Percentiles rank a stretch among this genome's conserved stretches.
Evolutionary conservation across 495 filamentous ascomycete species (phyloP).

Genomic region (Daldinia concentrica): DNA sequence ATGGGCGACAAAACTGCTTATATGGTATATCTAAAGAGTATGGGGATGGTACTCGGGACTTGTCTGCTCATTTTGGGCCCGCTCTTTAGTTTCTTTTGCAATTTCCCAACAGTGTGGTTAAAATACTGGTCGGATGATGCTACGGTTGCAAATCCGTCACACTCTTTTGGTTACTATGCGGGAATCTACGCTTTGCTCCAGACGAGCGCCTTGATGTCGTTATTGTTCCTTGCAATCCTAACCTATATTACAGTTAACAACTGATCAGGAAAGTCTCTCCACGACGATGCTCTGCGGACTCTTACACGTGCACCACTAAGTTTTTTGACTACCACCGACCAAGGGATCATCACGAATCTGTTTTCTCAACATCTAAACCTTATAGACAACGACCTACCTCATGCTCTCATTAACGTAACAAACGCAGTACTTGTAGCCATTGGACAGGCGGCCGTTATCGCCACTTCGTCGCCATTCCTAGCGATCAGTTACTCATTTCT

Average conservation of each 20-base stretch:
- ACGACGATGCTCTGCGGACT: slow-evolving; percentile 38
- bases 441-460: slow-evolving; percentile 48
- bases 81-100: slow-evolving; percentile 48
- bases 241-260: slow-evolving; percentile 32
- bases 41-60: slow-evolving; percentile 38
- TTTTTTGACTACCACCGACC: slow-evolving; percentile 55
- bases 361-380: slow-evolving; percentile 59
- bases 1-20: slow-evolving; percentile 47
- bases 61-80: slow-evolving; percentile 35
- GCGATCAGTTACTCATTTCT: slow-evolving; percentile 39
- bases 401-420: slow-evolving; percentile 30
- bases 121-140: slow-evolving; percentile 51
- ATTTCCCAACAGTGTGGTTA: slow-evolving; percentile 53
- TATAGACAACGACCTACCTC: slow-evolving; percentile 50
- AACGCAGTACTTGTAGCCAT: slow-evolving; percentile 27
- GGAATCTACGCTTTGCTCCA: slow-evolving; percentile 50
- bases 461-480: slow-evolving; percentile 44
- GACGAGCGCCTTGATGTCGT: slow-evolving; percentile 32
- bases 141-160: slow-evolving; percentile 35
- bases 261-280: slow-evolving; percentile 38
- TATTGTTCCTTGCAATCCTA: slow-evolving; percentile 18
- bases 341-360: slow-evolving; percentile 54
- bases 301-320: slow-evolving; percentile 45
- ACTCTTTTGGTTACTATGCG: slow-evolving; percentile 48
- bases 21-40: slow-evolving; percentile 51